These are phyloP conservation scores for Neolentinus lepideus DNA, from an alignment of 1,284 basidiomycete species.

Conservation along the genomic window DNA sequence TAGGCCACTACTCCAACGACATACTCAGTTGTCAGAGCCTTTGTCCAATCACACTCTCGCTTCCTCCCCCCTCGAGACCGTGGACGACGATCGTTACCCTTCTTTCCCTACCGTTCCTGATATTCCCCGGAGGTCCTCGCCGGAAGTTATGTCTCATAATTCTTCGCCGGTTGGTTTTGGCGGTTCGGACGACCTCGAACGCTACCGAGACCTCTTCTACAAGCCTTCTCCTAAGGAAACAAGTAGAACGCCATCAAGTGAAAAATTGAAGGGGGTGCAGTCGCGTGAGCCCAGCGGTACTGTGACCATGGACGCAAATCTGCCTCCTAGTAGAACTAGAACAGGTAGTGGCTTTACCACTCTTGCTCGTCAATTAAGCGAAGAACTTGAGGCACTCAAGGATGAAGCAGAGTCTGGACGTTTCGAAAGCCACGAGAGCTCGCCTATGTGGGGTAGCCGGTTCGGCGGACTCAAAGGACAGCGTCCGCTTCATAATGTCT, in stretches of 20 bases:
- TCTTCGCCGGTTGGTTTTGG: constrained; percentile 35
- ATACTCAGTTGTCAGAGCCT: constrained; percentile 1
- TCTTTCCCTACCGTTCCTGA: constrained; percentile 3
- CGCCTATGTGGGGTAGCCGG: constrained; percentile 23
- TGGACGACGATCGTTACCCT: constrained; percentile 3
- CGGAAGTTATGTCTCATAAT: constrained; percentile 32
- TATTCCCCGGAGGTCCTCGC: constrained; percentile 18
- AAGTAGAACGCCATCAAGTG: constrained; percentile 9
- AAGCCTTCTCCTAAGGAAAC: constrained; percentile 24
- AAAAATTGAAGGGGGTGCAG: constrained; percentile 5
- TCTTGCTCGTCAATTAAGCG: constrained; percentile 54
- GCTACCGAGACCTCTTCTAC: constrained; percentile 68
- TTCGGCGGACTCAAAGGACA: constrained; percentile 19
- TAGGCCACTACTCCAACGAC: background rate
- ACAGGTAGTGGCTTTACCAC: constrained; percentile 49
- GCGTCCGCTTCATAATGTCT: constrained; percentile 14
- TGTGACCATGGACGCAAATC: constrained; percentile 18
- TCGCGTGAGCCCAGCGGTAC: constrained; percentile 17
- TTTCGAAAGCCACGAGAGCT: constrained; percentile 8
- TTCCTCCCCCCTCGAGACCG: background rate
- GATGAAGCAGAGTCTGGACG: constrained; percentile 14
- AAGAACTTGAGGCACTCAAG: constrained; percentile 42
- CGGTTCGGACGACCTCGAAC: constrained; percentile 55
- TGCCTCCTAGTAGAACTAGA: constrained; percentile 17
- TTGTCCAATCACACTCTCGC: background rate